Base-by-base conservation (phyloP, 1,284 basidiomycete genomes). In the Apiotrichum sp. region DNA sequence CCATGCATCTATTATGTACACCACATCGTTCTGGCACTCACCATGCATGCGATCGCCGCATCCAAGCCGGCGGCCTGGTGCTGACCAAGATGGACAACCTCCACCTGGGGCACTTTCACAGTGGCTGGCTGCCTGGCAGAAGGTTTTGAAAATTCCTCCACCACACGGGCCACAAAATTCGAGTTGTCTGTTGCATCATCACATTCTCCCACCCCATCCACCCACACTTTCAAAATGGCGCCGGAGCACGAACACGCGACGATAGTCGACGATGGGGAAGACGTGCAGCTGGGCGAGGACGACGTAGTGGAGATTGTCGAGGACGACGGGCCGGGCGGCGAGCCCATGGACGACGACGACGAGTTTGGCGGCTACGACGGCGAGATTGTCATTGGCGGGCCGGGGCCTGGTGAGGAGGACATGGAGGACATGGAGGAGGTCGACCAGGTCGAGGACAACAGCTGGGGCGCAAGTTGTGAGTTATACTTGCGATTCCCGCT, bases 241-340 rank as follows among this genome's bases (percentile, higher is more conserved):
- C 35, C 43, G 14, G 43, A 46, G 45, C 35, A 52, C 32, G 44
- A 39, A 29, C 44, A 47, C n/a, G 45, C 10, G 32, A 9, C 16
- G 16, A 40, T 7, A 22, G 32, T 9, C 3, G 41, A 3, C 9
- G 13, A 35, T 35, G 64, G 65, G 9, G 70, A 71, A 31, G 69
- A 75, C 35, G 59, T 65, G 16, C 61, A 74, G 52, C 62, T 74
- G 39, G 59, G 67, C 34, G 74, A 73, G 9, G 72, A 78, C 35
- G 72, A 74, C 50, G 65, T 74, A 13, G 66, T 73, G 34, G 72
- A 76, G 58, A 62, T 73, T 2, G 62, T 63, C 38, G 73, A 88
- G 69, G 78, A 72, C 22, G 86, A 87, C 56, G 86, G 87, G 47
- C 86, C 80, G 3, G 85, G 88, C 64, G 74, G 78, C 38, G 66